A percentile compares a stretch with the other conserved stretches of the same genome.
These are phyloP conservation scores for Babjeviella inositovora DNA, from an alignment of 805 yeast genomes.

Conservation along the genomic window DNA sequence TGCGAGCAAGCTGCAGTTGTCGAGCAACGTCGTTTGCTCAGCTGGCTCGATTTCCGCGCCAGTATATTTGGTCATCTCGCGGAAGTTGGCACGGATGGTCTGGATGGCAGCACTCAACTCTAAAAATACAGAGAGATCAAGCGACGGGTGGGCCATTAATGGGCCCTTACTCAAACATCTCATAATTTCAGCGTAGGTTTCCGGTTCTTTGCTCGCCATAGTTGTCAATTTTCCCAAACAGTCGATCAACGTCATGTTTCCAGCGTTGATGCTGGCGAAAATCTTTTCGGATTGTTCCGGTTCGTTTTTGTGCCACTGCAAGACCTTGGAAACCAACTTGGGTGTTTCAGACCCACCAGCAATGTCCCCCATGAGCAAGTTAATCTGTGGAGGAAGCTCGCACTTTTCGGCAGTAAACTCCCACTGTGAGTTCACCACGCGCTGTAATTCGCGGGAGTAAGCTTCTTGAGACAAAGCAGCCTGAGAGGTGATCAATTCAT, in stretches of 20 bases:
- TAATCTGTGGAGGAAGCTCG: slow-evolving; percentile 50
- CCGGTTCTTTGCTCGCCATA: slow-evolving; percentile 12
- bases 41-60: slow-evolving; percentile 85
- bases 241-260: slow-evolving; percentile 41
- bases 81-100: slow-evolving; percentile 39
- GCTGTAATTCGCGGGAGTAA: slow-evolving; percentile 12
- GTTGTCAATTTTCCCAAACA: slow-evolving; percentile 23
- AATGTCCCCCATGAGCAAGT: slow-evolving; percentile 84
- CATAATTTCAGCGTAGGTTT: slow-evolving; percentile 14
- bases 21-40: slow-evolving; percentile 54
- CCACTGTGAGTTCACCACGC: slow-evolving; percentile 38
- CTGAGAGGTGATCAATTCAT: slow-evolving; percentile 13
- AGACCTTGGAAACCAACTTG: slow-evolving; percentile 63
- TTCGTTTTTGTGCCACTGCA: slow-evolving; percentile 44
- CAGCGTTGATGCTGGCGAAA: slow-evolving; percentile 36
- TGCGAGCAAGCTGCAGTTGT: slow-evolving; percentile 29
- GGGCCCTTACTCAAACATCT: slow-evolving; percentile 4
- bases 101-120: slow-evolving; percentile 21
- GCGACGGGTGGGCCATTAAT: background rate
- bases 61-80: slow-evolving; percentile 41
- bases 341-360: slow-evolving; percentile 92
- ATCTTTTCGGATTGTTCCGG: slow-evolving; percentile 32
- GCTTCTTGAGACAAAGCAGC: slow-evolving; percentile 6
- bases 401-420: slow-evolving; percentile 34
- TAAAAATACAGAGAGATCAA: too few species aligned